These are phyloP conservation scores for Populus hybrid DNA, from an alignment of 441 rosid species.

Conservation along the genomic window DNA sequence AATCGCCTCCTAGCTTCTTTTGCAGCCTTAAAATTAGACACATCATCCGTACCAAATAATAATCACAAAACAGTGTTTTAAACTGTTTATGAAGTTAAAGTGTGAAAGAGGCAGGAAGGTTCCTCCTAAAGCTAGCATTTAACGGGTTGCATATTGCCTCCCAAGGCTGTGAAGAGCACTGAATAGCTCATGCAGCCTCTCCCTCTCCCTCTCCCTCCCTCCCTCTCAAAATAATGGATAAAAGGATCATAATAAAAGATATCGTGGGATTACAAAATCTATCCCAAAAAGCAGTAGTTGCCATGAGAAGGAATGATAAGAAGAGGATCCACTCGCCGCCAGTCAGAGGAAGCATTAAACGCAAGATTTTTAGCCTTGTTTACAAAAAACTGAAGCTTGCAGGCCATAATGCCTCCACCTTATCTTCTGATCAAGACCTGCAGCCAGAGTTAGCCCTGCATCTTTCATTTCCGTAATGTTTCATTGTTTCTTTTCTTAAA, in stretches of 20 bases:
- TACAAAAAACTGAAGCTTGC: slow-evolving; percentile 25
- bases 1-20: too few species aligned
- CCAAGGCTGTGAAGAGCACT: not conserved
- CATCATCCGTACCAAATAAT: too few species aligned
- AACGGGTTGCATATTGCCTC: not conserved
- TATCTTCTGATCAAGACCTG: not conserved
- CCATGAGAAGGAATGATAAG: not conserved
- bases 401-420: not conserved
- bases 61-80: not conserved
- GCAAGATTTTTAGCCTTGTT: slow-evolving; percentile 29
- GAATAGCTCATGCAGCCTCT: not conserved
- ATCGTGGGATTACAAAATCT: slow-evolving; percentile 5
- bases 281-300: not conserved
- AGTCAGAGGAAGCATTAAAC: slow-evolving; percentile 37
- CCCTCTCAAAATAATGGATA: not conserved
- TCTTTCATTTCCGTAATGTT: not conserved
- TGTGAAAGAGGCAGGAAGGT: slow-evolving; percentile 35
- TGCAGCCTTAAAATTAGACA: too few species aligned
- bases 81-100: not conserved
- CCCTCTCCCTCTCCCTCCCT: not conserved
- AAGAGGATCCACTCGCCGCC: slow-evolving; percentile 16
- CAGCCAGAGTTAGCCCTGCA: not conserved
- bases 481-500: not conserved
- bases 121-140: slow-evolving; percentile 13
- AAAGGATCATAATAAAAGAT: not conserved